Base-by-base conservation (phyloP, 2,329 filamentous ascomycete species). In the Clarireedia sp. region DNA sequence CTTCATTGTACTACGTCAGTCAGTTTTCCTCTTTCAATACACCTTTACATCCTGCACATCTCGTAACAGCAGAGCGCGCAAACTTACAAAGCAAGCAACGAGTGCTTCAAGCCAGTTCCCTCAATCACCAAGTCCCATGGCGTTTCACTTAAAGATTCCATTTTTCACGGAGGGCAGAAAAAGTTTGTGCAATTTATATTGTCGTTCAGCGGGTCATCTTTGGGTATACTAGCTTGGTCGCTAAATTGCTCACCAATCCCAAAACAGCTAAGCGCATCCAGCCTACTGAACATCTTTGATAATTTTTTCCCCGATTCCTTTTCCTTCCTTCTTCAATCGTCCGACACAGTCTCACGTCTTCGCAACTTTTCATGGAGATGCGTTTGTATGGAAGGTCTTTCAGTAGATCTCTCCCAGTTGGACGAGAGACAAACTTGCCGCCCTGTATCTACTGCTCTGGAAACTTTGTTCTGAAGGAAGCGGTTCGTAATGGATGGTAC, bases 371-470 rank as follows among this genome's bases (percentile, higher is more conserved):
- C 57, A 66, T 65, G 60, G 66, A 71, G 64, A 68, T 67, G 60
- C 60, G 66, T 23, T 68, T 63, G 40, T 68, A 68, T 59, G 65
- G 68, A 66, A 63, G 60, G 53, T 70, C 77, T 80, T 80, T 80
- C 79, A 81, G 73, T 80, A 81, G 76, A 72, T 66, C 71, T 70
- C 71, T 72, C 71, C 62, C 63, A 70, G 73, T 73, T 75, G 79
- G 77, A 83, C 80, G 83, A 78, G 70, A 87, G 82, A 87, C 73
- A 64, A 71, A 81, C 72, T 65, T 68, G 71, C 81, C 85, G 78
- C 82, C 84, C 84, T 85, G 86, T 90, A 90, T 90, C 86, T 90
- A 85, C 86, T 88, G 83, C 86, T 84, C 84, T 87, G 79, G 86
- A 90, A 81, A 84, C 58, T 61, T 73, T 73, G 72, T 75, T 77